Evolutionary conservation across 169 alveolate genomes (phyloP), one percentile per base, ranked within the genome.

Genomic region (Amoebophrya sp.): DNA sequence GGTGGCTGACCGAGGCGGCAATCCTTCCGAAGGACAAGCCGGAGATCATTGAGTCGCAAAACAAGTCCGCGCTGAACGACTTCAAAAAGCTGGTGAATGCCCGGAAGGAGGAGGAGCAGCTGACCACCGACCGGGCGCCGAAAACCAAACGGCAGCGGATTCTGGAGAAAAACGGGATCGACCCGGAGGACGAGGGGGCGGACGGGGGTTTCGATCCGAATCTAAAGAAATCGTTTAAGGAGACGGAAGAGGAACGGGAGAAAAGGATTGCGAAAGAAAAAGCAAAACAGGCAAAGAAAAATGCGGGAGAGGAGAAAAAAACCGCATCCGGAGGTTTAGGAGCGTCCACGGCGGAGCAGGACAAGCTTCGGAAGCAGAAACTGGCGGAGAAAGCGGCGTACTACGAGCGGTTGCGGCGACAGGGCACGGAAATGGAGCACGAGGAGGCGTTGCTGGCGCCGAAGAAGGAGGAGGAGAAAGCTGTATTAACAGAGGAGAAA

Each of bases 1-100:
- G 83, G 0, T 66, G 83, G 83, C 83, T 66, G 39, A 66, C 83
- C 29, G 83, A 66, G 83, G 83, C 83, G 35, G 35, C 83, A 25
- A 66, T 66, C 29, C 83, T 66, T 2, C 83, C 83, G 29, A 18
- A 66, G 35, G 18, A 66, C 1, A 25, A 66, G 83, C 7, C 10
- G 83, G 39, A 66, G 83, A 12, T 12, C 18, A 18, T 66, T 3
- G 39, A 66, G 83, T 12, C 83, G 35, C 32, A 66, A 1, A n/a
- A 66, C 35, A 66, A 66, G 35, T 12, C 83, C 18, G 83, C 83
- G 83, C 35, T 66, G 35, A n/a, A 18, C 38, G 83, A n/a, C 35
- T 25, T 66, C 35, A 66, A 66, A 66, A n/a, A 18, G 32, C 83
- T 66, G 39, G 83, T 66, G 32, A 2, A n/a, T 66, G 12, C 29